Percentiles rank a stretch among this genome's conserved stretches.
Conservation (phyloP, 2,329 filamentous ascomycete genomes). For the Trichoderma endophyticum region DNA sequence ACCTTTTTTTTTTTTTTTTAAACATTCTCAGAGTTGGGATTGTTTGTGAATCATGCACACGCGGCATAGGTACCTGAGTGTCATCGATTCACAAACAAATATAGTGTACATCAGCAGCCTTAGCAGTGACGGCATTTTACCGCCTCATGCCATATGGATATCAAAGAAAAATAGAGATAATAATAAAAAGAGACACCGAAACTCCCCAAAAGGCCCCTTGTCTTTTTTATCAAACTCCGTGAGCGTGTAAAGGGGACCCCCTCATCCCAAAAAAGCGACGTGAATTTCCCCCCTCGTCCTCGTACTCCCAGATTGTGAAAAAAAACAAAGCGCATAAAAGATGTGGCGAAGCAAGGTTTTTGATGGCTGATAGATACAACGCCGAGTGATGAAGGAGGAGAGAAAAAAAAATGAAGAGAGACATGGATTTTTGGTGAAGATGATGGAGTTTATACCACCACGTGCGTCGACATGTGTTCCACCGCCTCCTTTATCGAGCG, state of each 20-base stretch:
- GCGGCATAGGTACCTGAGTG: background rate
- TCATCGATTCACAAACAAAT: background rate
- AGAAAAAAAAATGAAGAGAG: too few relatives aligned
- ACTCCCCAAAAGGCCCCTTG: conserved; percentile 7
- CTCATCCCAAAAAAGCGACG: background rate
- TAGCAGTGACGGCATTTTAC: background rate
- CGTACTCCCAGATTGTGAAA: background rate
- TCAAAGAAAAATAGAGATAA: background rate
- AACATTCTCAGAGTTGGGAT: background rate
- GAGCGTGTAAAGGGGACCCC: background rate
- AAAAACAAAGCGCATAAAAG: background rate
- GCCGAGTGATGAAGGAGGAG: background rate
- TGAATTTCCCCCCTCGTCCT: background rate
- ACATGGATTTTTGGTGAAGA: background rate
- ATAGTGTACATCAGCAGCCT: background rate
- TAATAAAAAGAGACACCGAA: background rate
- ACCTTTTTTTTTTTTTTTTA: background rate
- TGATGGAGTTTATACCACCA: conserved; percentile 45
- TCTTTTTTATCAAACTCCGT: conserved; percentile 3
- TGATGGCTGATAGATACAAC: background rate
- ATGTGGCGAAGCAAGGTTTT: background rate
- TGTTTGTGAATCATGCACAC: background rate
- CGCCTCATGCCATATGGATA: background rate
- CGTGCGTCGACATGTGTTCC: conserved; percentile 60
- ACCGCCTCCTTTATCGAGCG: conserved; percentile 60